phyloP scores from a whole-genome alignment of 768 basidiomycete genomes.

The Tremella mesenterica region DNA sequence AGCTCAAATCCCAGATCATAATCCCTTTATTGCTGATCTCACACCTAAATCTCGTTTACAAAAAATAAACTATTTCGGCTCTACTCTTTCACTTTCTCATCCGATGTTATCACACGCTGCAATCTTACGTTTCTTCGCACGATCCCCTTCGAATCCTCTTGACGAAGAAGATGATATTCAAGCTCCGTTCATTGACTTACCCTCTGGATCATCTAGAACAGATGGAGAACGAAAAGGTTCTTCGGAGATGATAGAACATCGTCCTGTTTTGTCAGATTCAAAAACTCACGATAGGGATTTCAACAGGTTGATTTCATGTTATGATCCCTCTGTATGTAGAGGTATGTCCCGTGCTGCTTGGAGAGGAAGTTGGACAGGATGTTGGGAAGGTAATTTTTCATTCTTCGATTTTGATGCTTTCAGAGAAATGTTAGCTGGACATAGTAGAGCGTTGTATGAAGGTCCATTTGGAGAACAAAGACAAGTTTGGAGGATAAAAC shows the following conservation, averaged over 20 bases:
- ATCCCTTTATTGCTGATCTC: constrained; percentile 44
- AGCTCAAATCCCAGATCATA: constrained; percentile 7
- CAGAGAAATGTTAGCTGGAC: constrained; percentile 47
- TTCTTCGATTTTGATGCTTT: constrained; percentile 75
- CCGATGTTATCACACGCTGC: constrained; percentile 46
- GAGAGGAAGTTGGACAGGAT: constrained; percentile 33
- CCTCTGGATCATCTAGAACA: no score
- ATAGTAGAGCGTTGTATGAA: constrained; percentile 62
- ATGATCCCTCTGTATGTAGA: constrained; percentile 36
- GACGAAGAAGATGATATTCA: background rate
- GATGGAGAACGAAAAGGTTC: background rate
- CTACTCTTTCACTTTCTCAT: constrained; percentile 32
- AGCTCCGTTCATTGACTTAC: background rate
- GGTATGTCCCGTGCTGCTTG: constrained; percentile 34
- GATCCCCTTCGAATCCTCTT: background rate
- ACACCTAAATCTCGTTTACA: constrained; percentile 30
- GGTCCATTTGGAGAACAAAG: constrained; percentile 71
- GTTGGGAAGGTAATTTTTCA: constrained; percentile 42
- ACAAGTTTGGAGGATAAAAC: constrained; percentile 72
- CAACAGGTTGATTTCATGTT: constrained; percentile 35
- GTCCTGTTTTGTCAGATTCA: constrained; percentile 13
- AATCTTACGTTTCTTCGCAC: constrained; percentile 44
- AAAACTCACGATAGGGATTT: constrained; percentile 43
- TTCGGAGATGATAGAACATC: background rate
- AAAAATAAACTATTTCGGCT: constrained; percentile 41